These are phyloP conservation scores for Saccharomycopsis javanensis DNA, from an alignment of 805 yeast genomes.

Conservation along the genomic window DNA sequence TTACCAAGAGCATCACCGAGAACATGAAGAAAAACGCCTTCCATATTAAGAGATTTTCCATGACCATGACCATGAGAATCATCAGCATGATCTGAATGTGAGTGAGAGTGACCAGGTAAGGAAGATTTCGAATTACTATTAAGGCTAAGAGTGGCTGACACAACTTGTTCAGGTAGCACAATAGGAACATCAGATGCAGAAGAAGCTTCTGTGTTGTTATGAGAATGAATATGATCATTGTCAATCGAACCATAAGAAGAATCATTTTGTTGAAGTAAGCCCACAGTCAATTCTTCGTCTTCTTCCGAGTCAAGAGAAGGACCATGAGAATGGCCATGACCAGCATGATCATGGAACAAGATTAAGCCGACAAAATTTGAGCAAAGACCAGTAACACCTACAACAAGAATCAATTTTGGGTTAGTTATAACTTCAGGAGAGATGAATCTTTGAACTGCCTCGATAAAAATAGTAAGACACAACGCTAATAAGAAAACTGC, in stretches of 20 bases:
- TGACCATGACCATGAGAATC: conserved; percentile 21
- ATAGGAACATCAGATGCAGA: conserved; percentile 7
- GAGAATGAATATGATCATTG: conserved; percentile 13
- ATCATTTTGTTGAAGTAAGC: conserved; percentile 22
- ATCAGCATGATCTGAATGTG: conserved; percentile 3
- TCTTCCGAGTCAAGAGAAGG: conserved; percentile 24
- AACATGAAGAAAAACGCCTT: conserved; percentile 92
- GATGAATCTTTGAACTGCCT: conserved; percentile 83
- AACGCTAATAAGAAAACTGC: conserved; percentile 89
- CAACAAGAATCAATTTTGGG: conserved; percentile 73
- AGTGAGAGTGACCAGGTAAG: conserved; percentile 26
- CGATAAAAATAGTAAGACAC: conserved; percentile 85
- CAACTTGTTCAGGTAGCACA: conserved; percentile 4
- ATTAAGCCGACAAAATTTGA: conserved; percentile 79
- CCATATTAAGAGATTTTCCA: conserved; percentile 81
- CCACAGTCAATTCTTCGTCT: conserved; percentile 22
- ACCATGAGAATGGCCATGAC: conserved; percentile 34
- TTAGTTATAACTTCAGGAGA: conserved; percentile 70
- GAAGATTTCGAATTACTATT: background rate
- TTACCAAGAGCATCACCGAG: conserved; percentile 95
- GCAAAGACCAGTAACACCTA: conserved; percentile 73
- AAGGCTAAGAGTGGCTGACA: background rate
- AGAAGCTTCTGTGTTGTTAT: conserved; percentile 12
- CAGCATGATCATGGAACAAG: conserved; percentile 83
- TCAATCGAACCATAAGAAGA: conserved; percentile 19